Conservation (phyloP, 345 rosid species). For the Turnera subulata region DNA sequence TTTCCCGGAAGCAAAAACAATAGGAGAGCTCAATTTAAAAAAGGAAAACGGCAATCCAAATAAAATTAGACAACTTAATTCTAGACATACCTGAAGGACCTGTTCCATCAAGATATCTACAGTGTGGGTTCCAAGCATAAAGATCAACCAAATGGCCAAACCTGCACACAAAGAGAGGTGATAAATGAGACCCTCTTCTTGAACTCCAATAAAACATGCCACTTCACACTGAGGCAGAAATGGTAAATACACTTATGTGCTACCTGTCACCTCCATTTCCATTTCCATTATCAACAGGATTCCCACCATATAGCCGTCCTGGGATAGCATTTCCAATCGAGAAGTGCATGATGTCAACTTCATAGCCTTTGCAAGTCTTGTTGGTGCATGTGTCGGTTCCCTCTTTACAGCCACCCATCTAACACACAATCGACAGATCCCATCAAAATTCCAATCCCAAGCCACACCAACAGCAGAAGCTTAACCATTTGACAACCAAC, state of each 20-base stretch:
- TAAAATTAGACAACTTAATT: conserved; percentile 7
- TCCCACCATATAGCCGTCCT: conserved; percentile 92
- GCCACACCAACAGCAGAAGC: not conserved
- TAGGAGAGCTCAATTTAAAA: too few relatives aligned
- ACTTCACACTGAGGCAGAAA: not conserved
- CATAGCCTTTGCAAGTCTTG: conserved; percentile 90
- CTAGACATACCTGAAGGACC: conserved; percentile 78
- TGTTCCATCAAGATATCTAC: conserved; percentile 79
- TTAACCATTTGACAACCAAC: not conserved
- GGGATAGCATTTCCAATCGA: conserved; percentile 96
- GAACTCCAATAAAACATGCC: conserved; percentile 1
- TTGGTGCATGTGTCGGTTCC: conserved; percentile 57
- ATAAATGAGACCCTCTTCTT: not conserved
- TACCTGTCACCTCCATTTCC: conserved; percentile 98
- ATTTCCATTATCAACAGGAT: conserved; percentile 61
- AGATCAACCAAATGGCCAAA: conserved; percentile 87
- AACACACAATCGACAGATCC: conserved; percentile 6
- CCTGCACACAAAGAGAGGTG: conserved; percentile 33
- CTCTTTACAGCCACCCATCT: conserved; percentile 98
- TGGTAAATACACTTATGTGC: conserved; percentile 6
- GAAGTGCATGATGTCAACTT: conserved; percentile 99
- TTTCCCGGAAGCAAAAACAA: not conserved
- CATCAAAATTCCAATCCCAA: not conserved
- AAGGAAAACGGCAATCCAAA: not conserved
- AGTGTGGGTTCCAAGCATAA: conserved; percentile 94